Evolutionary conservation across 306 rosid species (phyloP).

Genomic region (Ziziphus jujuba): DNA sequence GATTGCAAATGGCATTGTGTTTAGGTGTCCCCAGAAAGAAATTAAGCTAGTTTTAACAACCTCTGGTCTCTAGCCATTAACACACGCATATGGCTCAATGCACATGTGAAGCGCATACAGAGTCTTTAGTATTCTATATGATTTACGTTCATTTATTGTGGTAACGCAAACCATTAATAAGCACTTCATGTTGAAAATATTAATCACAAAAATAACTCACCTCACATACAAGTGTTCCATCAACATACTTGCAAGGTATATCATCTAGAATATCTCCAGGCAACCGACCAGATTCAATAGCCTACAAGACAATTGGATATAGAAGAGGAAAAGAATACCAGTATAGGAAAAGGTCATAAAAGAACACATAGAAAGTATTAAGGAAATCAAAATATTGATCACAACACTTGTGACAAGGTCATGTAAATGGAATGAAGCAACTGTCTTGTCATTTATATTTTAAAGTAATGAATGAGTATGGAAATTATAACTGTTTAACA

Average conservation of each 20-base stretch:
- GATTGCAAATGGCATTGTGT: too few species aligned
- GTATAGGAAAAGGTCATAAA: background rate
- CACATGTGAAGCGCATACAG: background rate
- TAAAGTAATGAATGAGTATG: background rate
- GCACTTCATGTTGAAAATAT: slow-evolving; percentile 19
- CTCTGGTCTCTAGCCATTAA: background rate
- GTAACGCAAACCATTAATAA: slow-evolving; percentile 1
- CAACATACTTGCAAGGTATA: slow-evolving; percentile 83
- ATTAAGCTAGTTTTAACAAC: background rate
- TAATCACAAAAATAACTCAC: slow-evolving; percentile 45
- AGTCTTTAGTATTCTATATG: background rate
- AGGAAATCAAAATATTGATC: slow-evolving; percentile 3
- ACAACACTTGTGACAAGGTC: slow-evolving; percentile 22
- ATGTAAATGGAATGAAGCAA: background rate
- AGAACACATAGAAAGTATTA: background rate
- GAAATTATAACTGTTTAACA: background rate
- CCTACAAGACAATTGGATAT: slow-evolving; percentile 50
- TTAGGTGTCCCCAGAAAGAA: background rate
- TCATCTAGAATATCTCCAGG: slow-evolving; percentile 95
- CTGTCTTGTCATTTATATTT: background rate
- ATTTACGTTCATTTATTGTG: background rate
- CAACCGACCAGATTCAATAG: slow-evolving; percentile 94
- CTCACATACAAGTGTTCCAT: slow-evolving; percentile 92
- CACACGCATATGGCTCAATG: background rate
- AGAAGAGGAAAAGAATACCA: slow-evolving; percentile 17